Percentiles rank a stretch among this genome's conserved stretches.
phyloP scores from a whole-genome alignment of 306 rosid genomes.

The Lathyrus oleraceus region DNA sequence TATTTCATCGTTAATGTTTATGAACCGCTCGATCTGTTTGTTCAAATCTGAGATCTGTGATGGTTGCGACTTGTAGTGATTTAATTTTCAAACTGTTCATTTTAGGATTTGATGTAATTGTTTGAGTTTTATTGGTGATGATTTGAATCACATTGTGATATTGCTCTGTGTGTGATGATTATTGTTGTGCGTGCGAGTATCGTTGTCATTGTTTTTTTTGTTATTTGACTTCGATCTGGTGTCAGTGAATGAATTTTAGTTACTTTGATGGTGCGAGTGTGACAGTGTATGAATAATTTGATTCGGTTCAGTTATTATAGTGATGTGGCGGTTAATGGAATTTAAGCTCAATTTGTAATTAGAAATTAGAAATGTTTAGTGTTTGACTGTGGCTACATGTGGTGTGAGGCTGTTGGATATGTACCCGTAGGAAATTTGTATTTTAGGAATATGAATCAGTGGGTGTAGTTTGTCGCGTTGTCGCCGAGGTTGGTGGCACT shows the following conservation, averaged over 20 bases:
- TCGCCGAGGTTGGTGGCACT: neutral
- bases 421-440: neutral
- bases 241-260: conserved; percentile 5
- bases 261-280: neutral
- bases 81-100: neutral
- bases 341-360: conserved; percentile 20
- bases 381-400: conserved; percentile 9
- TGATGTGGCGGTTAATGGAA: conserved; percentile 1
- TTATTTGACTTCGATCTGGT: conserved; percentile 28
- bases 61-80: neutral
- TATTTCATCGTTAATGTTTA: neutral
- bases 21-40: conserved; percentile 46
- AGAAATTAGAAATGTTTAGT: conserved; percentile 3
- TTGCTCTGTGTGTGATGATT: neutral
- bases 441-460: conserved; percentile 4
- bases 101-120: neutral
- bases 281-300: conserved; percentile 27
- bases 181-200: conserved; percentile 2
- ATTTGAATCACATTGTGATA: neutral
- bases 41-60: conserved; percentile 47
- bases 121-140: neutral
- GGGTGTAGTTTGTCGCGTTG: neutral
- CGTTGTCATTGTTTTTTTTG: neutral
- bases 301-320: neutral
- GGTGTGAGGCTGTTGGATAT: neutral